Conservation (phyloP, 768 basidiomycete species). For the Lactarius tabidus region DNA sequence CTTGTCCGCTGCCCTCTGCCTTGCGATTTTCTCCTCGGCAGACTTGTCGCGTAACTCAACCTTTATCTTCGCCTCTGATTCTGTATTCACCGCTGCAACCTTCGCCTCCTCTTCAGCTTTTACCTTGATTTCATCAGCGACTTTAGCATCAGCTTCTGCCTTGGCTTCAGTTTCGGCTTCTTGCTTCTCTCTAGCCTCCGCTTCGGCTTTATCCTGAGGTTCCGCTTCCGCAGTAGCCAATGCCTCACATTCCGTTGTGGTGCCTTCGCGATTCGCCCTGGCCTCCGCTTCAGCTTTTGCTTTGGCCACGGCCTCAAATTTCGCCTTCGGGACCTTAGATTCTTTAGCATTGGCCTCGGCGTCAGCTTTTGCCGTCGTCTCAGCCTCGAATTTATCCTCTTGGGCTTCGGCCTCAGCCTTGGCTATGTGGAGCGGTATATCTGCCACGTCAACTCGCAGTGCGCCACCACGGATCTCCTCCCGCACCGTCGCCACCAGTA, state of each 20-base stretch:
- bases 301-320: neutral
- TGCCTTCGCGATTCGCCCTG: neutral
- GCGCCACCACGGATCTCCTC: constrained; percentile 13
- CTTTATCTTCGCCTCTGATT: neutral
- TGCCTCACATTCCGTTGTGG: neutral
- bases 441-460: neutral
- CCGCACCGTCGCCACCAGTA: constrained; percentile 21
- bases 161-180: neutral
- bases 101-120: neutral
- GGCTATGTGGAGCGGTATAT: constrained; percentile 1
- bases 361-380: neutral
- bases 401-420: too few relatives aligned
- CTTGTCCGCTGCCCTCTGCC: neutral
- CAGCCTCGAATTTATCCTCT: too few relatives aligned
- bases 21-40: neutral
- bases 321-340: neutral
- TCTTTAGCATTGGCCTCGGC: neutral
- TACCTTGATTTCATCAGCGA: neutral
- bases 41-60: neutral
- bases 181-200: neutral
- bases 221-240: neutral
- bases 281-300: neutral
- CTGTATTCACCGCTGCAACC: neutral
- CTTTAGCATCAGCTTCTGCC: neutral
- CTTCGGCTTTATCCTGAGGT: neutral